These are phyloP conservation scores for Leucocoprinus leucothites DNA, from an alignment of 768 basidiomycete species.

Conservation along the genomic window DNA sequence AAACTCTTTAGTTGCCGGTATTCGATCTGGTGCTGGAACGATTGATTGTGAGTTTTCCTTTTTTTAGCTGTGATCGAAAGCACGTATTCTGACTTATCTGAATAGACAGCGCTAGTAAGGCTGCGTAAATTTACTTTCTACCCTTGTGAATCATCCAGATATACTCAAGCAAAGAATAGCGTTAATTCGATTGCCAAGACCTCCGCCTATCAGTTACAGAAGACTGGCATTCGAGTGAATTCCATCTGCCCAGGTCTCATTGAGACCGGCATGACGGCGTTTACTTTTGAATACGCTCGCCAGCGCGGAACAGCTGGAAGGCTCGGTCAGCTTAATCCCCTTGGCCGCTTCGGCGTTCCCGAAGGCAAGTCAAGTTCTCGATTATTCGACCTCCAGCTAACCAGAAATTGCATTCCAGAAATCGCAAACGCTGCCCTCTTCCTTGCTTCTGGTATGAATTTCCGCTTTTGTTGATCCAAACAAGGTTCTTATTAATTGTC, in stretches of 20 bases:
- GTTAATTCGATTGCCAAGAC: slow-evolving; percentile 90
- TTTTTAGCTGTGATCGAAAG: background rate
- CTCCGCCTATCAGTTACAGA: slow-evolving; percentile 73
- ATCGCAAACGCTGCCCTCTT: slow-evolving; percentile 85
- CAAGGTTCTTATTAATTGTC: background rate
- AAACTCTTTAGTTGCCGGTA: slow-evolving; percentile 64
- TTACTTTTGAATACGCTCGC: slow-evolving; percentile 76
- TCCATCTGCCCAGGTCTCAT: slow-evolving; percentile 90
- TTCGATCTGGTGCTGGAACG: slow-evolving; percentile 79
- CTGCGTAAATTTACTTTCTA: slow-evolving; percentile 58
- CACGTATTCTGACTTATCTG: background rate
- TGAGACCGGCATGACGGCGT: slow-evolving; percentile 87
- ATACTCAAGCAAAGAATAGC: slow-evolving; percentile 31
- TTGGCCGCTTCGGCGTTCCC: slow-evolving; percentile 78
- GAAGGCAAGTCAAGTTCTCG: slow-evolving; percentile 55
- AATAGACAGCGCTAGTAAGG: slow-evolving; percentile 88
- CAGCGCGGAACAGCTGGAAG: slow-evolving; percentile 68
- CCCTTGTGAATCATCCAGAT: background rate
- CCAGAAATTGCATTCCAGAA: background rate
- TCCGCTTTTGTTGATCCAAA: background rate
- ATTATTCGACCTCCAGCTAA: no score
- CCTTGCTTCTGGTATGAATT: slow-evolving; percentile 73
- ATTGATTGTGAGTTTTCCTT: slow-evolving; percentile 62
- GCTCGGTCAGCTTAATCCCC: slow-evolving; percentile 82
- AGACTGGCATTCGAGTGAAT: slow-evolving; percentile 84